Conservation (phyloP, 1,284 basidiomycete genomes). For the Limonomyces culmigenus region DNA sequence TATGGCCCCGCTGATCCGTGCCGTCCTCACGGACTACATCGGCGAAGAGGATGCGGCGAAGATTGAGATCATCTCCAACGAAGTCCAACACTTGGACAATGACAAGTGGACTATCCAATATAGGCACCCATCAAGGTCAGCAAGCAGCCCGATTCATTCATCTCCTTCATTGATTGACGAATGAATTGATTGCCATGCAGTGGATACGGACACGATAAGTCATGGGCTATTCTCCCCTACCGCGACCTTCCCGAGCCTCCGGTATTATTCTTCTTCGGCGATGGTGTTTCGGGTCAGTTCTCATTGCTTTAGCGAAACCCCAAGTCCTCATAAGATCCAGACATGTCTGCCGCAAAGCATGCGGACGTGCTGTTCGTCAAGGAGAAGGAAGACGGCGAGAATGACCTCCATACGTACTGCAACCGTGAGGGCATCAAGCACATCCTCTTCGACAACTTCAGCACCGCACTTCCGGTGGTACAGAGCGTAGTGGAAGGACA, state of each 20-base stretch:
- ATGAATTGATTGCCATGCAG: slow-evolving; percentile 17
- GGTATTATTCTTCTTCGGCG: slow-evolving; percentile 86
- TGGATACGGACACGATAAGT: slow-evolving; percentile 87
- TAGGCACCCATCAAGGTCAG: slow-evolving; percentile 71
- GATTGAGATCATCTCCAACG: slow-evolving; percentile 86
- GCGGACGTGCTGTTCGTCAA: slow-evolving; percentile 90
- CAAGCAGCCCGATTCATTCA: no score
- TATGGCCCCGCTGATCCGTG: slow-evolving; percentile 84
- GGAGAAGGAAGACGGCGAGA: slow-evolving; percentile 59
- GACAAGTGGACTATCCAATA: slow-evolving; percentile 78
- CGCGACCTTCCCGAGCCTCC: slow-evolving; percentile 52
- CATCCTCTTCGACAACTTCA: slow-evolving; percentile 51
- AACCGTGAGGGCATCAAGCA: slow-evolving; percentile 46
- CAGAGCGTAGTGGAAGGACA: slow-evolving; percentile 45
- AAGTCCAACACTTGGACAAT: slow-evolving; percentile 46
- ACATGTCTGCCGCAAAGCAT: slow-evolving; percentile 79
- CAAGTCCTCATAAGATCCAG: no score
- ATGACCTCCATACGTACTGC: slow-evolving; percentile 76
- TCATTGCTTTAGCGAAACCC: no score
- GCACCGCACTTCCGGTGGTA: slow-evolving; percentile 40
- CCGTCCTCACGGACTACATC: slow-evolving; percentile 66
- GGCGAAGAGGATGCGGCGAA: slow-evolving; percentile 54
- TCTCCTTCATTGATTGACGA: slow-evolving; percentile 1
- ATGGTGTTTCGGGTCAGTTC: slow-evolving; percentile 81
- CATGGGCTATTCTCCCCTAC: slow-evolving; percentile 80